A percentile compares a stretch with the other conserved stretches of the same genome.
Evolutionary conservation across 179 eudicot genomes (phyloP).

Genomic region (Beta corolliflora): DNA sequence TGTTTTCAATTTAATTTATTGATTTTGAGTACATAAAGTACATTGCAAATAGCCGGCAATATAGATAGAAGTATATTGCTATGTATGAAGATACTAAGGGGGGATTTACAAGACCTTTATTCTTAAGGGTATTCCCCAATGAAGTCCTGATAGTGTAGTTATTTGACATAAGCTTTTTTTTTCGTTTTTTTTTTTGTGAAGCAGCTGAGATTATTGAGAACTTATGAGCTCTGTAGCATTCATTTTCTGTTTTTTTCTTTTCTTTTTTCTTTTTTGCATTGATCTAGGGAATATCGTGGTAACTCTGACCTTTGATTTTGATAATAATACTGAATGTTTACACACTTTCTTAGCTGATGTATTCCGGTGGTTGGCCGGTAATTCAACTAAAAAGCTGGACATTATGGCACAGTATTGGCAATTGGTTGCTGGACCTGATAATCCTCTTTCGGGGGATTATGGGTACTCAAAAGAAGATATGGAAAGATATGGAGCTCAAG

Average conservation of each 20-base stretch:
- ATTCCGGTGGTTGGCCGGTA: conserved; percentile 86
- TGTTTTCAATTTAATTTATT: neutral
- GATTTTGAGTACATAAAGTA: neutral
- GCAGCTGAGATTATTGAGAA: too few relatives aligned
- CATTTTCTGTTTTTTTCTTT: too few relatives aligned
- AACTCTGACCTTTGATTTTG: neutral
- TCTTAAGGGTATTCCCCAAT: too few relatives aligned
- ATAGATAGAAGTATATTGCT: neutral
- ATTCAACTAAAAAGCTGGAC: conserved; percentile 66
- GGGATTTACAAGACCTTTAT: too few relatives aligned
- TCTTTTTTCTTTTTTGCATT: too few relatives aligned
- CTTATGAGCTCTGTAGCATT: neutral
- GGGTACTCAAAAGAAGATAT: conserved; percentile 76
- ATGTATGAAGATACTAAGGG: too few relatives aligned
- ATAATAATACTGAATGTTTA: neutral
- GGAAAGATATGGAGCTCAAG: conserved; percentile 67
- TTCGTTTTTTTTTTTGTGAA: too few relatives aligned
- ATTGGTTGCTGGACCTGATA: conserved; percentile 58
- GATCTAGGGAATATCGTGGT: neutral
- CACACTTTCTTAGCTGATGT: conserved; percentile 66
- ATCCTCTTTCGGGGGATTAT: conserved; percentile 85
- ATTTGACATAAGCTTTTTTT: neutral
- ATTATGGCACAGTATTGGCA: conserved; percentile 92
- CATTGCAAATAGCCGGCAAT: neutral
- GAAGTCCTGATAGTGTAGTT: neutral